Percentiles rank a stretch among this genome's conserved stretches.
Conservation (phyloP, 2,329 filamentous ascomycete genomes). For the Akanthomyces uredinophilus region DNA sequence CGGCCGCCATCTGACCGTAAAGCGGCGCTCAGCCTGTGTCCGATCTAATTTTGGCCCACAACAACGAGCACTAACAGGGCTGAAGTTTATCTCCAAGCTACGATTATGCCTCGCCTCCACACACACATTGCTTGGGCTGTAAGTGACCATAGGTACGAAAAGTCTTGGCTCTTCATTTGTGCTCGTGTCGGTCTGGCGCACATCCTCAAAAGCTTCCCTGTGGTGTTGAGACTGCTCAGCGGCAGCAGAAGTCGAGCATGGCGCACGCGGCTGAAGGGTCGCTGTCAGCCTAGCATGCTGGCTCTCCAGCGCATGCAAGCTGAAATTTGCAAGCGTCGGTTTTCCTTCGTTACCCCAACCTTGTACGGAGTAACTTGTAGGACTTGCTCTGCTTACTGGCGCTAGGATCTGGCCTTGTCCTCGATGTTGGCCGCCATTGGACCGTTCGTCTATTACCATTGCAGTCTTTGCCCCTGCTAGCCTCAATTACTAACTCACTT, state of each 20-base stretch:
- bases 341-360: neutral
- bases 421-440: neutral
- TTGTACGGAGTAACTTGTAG: neutral
- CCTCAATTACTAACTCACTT: too few relatives aligned
- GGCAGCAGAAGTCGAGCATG: neutral
- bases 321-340: neutral
- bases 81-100: neutral
- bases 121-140: neutral
- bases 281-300: neutral
- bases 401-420: neutral
- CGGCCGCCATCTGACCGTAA: neutral
- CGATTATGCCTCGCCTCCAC: neutral
- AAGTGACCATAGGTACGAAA: neutral
- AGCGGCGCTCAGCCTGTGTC: neutral
- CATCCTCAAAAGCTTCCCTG: too few relatives aligned
- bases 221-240: neutral
- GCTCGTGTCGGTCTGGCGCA: too few relatives aligned
- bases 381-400: neutral
- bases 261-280: neutral
- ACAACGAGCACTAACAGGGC: neutral
- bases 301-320: neutral
- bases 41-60: neutral
- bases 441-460: neutral
- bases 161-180: neutral
- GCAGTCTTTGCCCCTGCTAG: neutral